Conservation (phyloP, 1,139 yeast genomes). For the Pichia inconspicua region DNA sequence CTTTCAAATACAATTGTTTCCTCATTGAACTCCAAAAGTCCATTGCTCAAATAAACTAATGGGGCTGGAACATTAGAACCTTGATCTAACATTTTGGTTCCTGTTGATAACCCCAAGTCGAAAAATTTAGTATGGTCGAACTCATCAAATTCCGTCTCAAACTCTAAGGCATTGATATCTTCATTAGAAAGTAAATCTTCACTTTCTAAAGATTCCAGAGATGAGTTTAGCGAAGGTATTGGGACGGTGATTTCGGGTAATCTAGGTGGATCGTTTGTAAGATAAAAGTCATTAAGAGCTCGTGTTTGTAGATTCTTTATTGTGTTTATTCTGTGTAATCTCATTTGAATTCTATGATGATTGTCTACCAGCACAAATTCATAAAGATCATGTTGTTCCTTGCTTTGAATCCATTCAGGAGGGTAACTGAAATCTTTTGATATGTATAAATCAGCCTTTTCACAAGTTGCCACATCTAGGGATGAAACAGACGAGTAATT, state of each 20-base stretch:
- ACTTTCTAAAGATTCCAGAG: constrained; percentile 9
- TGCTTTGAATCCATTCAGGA: constrained; percentile 18
- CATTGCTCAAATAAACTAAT: constrained; percentile 12
- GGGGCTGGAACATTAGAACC: constrained; percentile 1
- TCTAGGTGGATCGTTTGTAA: constrained; percentile 14
- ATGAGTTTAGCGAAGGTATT: neutral
- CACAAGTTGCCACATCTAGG: constrained; percentile 8
- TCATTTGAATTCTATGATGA: constrained; percentile 17
- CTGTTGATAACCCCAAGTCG: constrained; percentile 4
- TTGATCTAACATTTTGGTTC: constrained; percentile 1
- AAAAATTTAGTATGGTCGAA: neutral
- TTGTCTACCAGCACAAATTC: constrained; percentile 21
- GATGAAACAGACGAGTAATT: constrained; percentile 21
- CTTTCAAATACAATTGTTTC: constrained; percentile 28
- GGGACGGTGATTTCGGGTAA: constrained; percentile 9
- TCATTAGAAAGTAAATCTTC: constrained; percentile 2
- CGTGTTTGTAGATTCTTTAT: constrained; percentile 10
- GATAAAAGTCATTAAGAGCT: neutral
- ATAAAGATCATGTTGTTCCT: constrained; percentile 15
- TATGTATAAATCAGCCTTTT: constrained; percentile 2
- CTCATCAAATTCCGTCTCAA: constrained; percentile 7
- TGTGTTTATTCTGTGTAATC: constrained; percentile 13
- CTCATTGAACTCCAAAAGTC: constrained; percentile 19
- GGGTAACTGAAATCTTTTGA: constrained; percentile 16
- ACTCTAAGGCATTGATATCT: constrained; percentile 6